Evolutionary conservation across 495 filamentous ascomycete species (phyloP).

Genomic region (Talaromyces liani): DNA sequence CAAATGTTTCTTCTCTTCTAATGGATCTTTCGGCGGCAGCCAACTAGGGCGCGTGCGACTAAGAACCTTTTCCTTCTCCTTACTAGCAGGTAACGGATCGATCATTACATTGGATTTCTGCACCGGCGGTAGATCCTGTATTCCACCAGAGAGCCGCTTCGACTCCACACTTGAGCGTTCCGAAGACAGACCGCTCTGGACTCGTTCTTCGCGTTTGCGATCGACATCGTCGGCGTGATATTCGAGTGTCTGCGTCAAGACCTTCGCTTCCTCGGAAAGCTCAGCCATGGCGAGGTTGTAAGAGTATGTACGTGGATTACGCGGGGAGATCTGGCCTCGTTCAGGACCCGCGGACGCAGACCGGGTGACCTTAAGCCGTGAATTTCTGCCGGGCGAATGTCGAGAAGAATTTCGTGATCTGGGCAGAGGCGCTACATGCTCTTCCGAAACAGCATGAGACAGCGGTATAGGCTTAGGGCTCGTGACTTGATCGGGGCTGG

Average conservation of each 20-base stretch:
- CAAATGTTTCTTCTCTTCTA: constrained; percentile 85
- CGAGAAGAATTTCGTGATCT: constrained; percentile 17
- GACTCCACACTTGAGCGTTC: constrained; percentile 41
- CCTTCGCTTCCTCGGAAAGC: constrained; percentile 79
- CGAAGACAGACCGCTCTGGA: constrained; percentile 40
- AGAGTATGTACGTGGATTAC: constrained; percentile 64
- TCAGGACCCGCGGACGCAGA: constrained; percentile 39
- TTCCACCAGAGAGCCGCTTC: constrained; percentile 45
- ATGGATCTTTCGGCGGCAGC: constrained; percentile 89
- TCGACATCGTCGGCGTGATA: constrained; percentile 66
- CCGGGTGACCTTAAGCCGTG: constrained; percentile 16
- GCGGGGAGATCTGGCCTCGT: constrained; percentile 39
- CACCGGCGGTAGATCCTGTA: constrained; percentile 68
- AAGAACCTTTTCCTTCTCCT: constrained; percentile 91
- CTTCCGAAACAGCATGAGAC: constrained; percentile 29
- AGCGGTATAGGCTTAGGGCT: constrained; percentile 35
- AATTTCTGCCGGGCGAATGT: constrained; percentile 17
- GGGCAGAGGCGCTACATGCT: constrained; percentile 9
- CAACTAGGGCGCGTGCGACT: constrained; percentile 88
- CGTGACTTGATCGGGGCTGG: constrained; percentile 49
- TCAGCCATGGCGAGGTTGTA: constrained; percentile 76
- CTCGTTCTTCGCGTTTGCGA: constrained; percentile 37
- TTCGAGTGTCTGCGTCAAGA: constrained; percentile 83
- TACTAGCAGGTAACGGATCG: constrained; percentile 88
- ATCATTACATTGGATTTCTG: constrained; percentile 90